Percentiles rank a stretch among this genome's conserved stretches.
Evolutionary conservation across 2,329 filamentous ascomycete genomes (phyloP).

Genomic region (Diaporthe sp.): DNA sequence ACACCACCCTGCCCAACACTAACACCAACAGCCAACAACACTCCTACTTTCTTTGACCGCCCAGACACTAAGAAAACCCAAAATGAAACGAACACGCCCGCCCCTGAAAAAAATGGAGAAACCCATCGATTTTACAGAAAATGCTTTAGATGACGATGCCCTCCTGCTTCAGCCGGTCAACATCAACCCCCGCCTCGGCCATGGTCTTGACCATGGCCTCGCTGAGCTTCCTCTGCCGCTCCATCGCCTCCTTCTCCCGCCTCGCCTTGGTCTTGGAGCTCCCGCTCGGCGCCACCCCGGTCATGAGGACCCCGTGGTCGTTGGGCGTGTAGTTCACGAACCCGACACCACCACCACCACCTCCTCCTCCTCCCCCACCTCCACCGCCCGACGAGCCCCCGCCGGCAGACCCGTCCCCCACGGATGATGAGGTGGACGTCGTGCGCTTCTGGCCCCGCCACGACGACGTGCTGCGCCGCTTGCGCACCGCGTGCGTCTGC

Average conservation of each 20-base stretch:
- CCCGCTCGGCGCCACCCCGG: constrained; percentile 91
- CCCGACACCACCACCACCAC: constrained; percentile 57
- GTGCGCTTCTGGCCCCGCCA: constrained; percentile 35
- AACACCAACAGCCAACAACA: neutral
- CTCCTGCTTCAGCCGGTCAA: constrained; percentile 66
- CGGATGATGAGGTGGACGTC: constrained; percentile 5
- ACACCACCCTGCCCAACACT: too few relatives aligned
- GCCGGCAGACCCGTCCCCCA: constrained; percentile 17
- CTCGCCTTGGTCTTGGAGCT: constrained; percentile 95
- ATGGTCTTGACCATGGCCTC: constrained; percentile 79
- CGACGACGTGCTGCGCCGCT: constrained; percentile 47
- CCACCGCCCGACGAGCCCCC: constrained; percentile 46
- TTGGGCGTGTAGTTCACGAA: constrained; percentile 94
- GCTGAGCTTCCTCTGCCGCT: constrained; percentile 78
- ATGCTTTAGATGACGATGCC: constrained; percentile 59
- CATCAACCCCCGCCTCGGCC: constrained; percentile 78
- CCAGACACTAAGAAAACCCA: neutral
- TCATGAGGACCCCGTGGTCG: constrained; percentile 85
- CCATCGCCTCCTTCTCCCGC: constrained; percentile 87
- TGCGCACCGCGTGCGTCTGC: constrained; percentile 42
- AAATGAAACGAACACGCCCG: neutral
- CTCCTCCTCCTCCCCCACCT: constrained; percentile 45
- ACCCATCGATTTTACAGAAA: neutral
- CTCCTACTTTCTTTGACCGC: neutral
- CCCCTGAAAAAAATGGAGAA: neutral